Conservation (phyloP, 306 rosid genomes). For the Casuarina cunninghamiana region DNA sequence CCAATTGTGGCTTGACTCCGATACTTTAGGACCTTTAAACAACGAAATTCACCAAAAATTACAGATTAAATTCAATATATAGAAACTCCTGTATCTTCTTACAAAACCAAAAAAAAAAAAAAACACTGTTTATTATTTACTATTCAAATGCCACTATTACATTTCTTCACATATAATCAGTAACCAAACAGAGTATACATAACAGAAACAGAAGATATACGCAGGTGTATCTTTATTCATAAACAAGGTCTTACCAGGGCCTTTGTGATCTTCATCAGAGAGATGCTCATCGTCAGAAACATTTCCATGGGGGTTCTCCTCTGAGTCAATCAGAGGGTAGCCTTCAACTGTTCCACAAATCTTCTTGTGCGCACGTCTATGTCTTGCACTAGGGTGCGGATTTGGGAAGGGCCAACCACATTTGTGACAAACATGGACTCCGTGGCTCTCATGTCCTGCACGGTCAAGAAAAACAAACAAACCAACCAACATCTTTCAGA, state of each 20-base stretch:
- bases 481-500: not conserved
- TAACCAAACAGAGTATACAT: not conserved
- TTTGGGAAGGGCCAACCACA: constrained; percentile 77
- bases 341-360: constrained; percentile 88
- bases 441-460: constrained; percentile 53
- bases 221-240: not conserved
- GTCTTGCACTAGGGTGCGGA: constrained; percentile 68
- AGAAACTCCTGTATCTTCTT: not conserved
- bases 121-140: not conserved
- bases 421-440: constrained; percentile 52
- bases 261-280: constrained; percentile 51
- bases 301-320: constrained; percentile 33
- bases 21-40: constrained; percentile 39
- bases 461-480: constrained; percentile 18
- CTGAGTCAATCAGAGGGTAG: constrained; percentile 41
- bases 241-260: constrained; percentile 42
- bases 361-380: constrained; percentile 76
- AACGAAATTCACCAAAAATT: constrained; percentile 25
- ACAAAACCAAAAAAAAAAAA: not conserved
- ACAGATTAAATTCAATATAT: constrained; percentile 18
- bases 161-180: not conserved
- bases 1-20: constrained; percentile 30
- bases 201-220: not conserved
- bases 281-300: constrained; percentile 58
- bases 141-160: not conserved